A percentile compares a stretch with the other conserved stretches of the same genome.
These are phyloP conservation scores for Hamamelis virginiana DNA, from an alignment of 164 flowering plant genomes.

Conservation along the genomic window DNA sequence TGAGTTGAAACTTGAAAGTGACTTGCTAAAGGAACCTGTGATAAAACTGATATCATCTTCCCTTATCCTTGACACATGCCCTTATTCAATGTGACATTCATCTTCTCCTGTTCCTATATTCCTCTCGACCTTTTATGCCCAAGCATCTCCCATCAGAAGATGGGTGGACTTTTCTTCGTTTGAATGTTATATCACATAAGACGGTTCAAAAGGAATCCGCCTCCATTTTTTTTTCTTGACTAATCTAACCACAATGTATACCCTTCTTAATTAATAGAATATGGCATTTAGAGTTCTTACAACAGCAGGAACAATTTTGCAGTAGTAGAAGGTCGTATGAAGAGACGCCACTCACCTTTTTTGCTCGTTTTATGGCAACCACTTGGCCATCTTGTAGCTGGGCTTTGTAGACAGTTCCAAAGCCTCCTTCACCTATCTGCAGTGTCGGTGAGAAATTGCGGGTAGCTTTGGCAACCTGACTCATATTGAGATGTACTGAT, in stretches of 20 bases:
- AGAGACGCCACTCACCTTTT: conserved; percentile 48
- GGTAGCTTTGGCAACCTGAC: conserved; percentile 73
- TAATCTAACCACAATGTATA: neutral
- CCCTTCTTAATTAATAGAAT: neutral
- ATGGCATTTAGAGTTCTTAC: neutral
- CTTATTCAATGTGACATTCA: no score
- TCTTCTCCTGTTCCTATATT: no score
- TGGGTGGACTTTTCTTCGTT: neutral
- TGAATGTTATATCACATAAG: neutral
- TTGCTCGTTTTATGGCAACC: conserved; percentile 93
- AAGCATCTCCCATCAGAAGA: no score
- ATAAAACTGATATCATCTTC: no score
- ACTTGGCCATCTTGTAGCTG: conserved; percentile 69
- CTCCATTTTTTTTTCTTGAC: neutral
- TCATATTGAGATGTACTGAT: conserved; percentile 69
- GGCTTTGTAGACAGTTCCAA: conserved; percentile 88
- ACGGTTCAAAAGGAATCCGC: neutral
- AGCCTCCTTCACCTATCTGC: conserved; percentile 85
- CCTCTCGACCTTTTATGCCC: no score
- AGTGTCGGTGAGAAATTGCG: conserved; percentile 64
- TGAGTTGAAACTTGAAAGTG: no score
- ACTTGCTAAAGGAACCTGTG: no score
- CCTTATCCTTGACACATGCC: no score
- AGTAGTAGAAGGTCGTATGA: neutral
- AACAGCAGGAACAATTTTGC: neutral